Evolutionary conservation across 2,329 filamentous ascomycete species (phyloP), one percentile per base, ranked within the genome.

Genomic region (Torrubiella hemipterigena): DNA sequence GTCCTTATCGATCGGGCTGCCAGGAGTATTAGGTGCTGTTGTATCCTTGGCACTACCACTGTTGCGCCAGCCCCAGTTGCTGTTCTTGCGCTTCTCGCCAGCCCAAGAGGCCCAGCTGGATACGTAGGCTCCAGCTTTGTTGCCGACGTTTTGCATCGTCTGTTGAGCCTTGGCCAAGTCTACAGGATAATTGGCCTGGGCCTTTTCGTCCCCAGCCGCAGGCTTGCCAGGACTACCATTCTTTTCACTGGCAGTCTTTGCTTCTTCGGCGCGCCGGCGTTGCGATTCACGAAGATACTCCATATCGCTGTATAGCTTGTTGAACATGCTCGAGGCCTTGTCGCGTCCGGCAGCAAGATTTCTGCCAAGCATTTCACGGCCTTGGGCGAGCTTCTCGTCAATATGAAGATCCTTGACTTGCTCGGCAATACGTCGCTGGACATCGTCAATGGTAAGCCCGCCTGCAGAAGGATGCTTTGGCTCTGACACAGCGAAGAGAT

Each of bases 341-440:
- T 91, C 85, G 33, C 81, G 78, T 1, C 91, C 87, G 1, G 81
- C 84, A 4, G 83, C 81, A n/a, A 95, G 54, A 45, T 93, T 87
- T 37, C 87, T 78, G n/a, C 84, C 85, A 3, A 96, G 66, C 0
- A 79, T 81, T 52, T 96, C 91, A 33, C 77, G 73, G 7, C 86
- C 82, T 37, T 83, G 78, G 1, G 82, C 79, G 36, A 96, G 76
- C 7, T 83, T 75, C 51, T 96, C 91, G 51, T 98, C 91, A 3
- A 96, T 69, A 51, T 96, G 87, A 29, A 96, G 69, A 38, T 96
- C 89, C 42, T 89, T 81, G 30, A 98, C 83, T 56, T 96, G 91
- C 52, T 93, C 82, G 21, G 85, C 77, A 20, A 98, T 70, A 16
- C 91, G 73, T 30, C 91, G 73, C 51, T 95, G 89, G 10, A 98